Percentiles rank a stretch among this genome's conserved stretches.
Evolutionary conservation across 1,284 basidiomycete species (phyloP).

Genomic region (Sanghuangporus sanghuang): DNA sequence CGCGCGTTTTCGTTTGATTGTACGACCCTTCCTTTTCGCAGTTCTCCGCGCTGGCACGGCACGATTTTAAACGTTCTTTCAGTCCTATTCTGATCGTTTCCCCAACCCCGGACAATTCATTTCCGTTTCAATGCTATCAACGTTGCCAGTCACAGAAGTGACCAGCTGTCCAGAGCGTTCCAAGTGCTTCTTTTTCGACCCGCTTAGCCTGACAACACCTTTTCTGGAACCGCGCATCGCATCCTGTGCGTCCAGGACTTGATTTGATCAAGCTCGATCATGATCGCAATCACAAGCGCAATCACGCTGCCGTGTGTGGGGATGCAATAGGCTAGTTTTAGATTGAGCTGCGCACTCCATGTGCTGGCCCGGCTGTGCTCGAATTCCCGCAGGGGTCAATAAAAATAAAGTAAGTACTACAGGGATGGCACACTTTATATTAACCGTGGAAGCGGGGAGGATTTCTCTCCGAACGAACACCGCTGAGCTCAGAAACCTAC

Average conservation of each 20-base stretch:
- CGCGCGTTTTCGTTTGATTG: neutral
- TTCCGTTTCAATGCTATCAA: neutral
- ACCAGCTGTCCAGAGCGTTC: neutral
- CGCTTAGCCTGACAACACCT: neutral
- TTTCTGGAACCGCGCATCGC: neutral
- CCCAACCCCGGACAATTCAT: neutral
- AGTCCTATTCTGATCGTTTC: neutral
- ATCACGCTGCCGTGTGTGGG: neutral
- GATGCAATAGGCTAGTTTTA: neutral
- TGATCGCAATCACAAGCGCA: neutral
- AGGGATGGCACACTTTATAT: neutral
- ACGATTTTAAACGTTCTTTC: neutral
- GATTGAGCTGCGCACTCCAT: neutral
- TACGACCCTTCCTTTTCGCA: neutral
- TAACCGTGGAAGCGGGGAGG: neutral
- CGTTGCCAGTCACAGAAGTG: neutral
- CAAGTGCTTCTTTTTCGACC: neutral
- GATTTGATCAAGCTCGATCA: neutral
- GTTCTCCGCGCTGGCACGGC: neutral
- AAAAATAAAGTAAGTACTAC: neutral
- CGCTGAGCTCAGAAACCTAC: no score
- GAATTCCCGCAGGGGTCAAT: neutral
- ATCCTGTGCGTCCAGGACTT: neutral
- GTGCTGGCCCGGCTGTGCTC: neutral
- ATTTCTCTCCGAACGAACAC: neutral